Base-by-base conservation (phyloP, 805 yeast species). In the Jamesozyma jinghongensis region DNA sequence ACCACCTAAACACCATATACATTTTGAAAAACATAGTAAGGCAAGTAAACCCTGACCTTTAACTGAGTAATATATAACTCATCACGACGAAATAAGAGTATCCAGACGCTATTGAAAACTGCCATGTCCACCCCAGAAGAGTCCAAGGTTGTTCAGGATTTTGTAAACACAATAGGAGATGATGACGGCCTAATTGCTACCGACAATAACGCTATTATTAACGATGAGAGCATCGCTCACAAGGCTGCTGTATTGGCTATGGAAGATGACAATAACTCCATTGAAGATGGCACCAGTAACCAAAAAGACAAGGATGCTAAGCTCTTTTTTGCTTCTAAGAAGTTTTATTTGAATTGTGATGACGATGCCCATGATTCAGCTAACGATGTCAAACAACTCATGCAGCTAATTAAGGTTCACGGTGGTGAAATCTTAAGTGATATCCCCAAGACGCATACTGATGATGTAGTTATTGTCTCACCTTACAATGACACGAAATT, bases 401-500 rank as follows among this genome's bases (percentile, higher is more conserved):
- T 42, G 16, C 40, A 39, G 4, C 37, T 51, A 32, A 52, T 59
- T 20, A 38, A 31, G 11, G 32, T 43, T 5, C 43, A 53, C 38
- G 62, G 61, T 22, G 65, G 63, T 32, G 37, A 34, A 17, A 40
- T 57, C 5, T 19, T 57, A 11, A 39, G 41, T 10, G 47, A 46
- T 26, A 28, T 52, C 14, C 63, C 64, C 12, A 30, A 39, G 20
- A 43, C 42, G 6, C 17, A 46, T 5, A 36, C 37, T 22, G 40
- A 38, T n/a, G 44, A 48, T 13, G 45, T 51, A 18, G 48, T 48
- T 42, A 50, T 60, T 12, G 56, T 60, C 2, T 52, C 62, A n/a
- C 58, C 61, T 12, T 55, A 52, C 18, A 59, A 59, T 44, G 51
- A 51, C 27, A 51, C 61, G 0, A 48, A 51, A 31, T 35, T 53